Base-by-base conservation (phyloP, 768 basidiomycete species). In the Russula olivacea region DNA sequence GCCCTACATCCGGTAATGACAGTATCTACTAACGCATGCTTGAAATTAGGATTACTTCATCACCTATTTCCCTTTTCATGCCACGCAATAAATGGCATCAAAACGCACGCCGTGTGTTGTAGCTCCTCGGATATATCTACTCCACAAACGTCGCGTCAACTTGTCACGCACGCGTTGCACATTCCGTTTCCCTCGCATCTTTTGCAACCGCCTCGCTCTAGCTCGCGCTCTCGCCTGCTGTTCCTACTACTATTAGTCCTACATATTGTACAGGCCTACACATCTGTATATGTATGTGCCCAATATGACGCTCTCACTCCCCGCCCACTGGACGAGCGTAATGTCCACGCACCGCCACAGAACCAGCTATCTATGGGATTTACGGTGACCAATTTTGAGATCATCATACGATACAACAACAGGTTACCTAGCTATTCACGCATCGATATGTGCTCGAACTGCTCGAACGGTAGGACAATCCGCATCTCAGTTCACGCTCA, bases 231-330 rank as follows among this genome's bases (percentile, higher is more conserved):
- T 15, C n/a, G 8, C 58, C 36, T 40, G 21, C 48, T 23, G 34
- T 59, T 17, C 34, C 17, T 58, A 17, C 50, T 58, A 47, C 32
- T 48, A 53, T 25, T 41, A 43, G 25, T 14, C 15, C 23, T 40
- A n/a, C 40, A 15, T 59, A 48, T 51, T 66, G 63, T 63, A 66
- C 38, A 55, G 61, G 38, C 57, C 40, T 53, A 49, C 38, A 23
- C 30, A 50, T 55, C 51, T 64, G 63, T 64, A 59, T 64, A 59
- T 64, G 62, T 63, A 36, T 63, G 47, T 59, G 63, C 41, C 40
- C 38, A 59, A 59, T 55, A 41, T 43, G 10, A 15, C 58, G n/a
- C 58, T 45, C 59, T 28, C 23, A 15, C 56, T 53, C 41, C 17
- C 36, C 17, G 51, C 21, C 19, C 50, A 43, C 11, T 21, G 14